Evolutionary conservation across 2,329 filamentous ascomycete species (phyloP), one percentile per base, ranked within the genome.

Genomic region (Dryadomyces quercivorus): DNA sequence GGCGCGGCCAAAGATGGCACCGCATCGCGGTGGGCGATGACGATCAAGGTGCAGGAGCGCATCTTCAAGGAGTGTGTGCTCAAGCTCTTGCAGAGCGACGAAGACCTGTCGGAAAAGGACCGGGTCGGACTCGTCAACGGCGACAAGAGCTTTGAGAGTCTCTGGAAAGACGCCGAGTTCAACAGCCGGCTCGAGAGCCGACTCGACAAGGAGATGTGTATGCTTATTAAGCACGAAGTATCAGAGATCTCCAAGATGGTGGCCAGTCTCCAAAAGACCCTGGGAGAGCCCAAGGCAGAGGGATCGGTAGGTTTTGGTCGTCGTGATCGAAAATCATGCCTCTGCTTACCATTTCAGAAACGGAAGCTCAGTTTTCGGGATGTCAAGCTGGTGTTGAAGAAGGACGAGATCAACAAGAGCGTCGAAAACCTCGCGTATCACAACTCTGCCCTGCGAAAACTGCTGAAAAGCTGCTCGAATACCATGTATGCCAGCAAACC

Each of bases 11-110:
- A 55, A 42, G 57, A 57, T 13, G 57, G 58, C 9, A 45, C 58
- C 1, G 53, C 53, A 8, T 16, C 22, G 4, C 52, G 53, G 15
- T 56, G 47, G 52, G 44, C 43, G 2, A 50, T 58, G 57, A 57
- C 46, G 15, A 59, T 59, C 51, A 52, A 54, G 26, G 58, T 58
- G 8, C 58, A 59, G 31, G 51, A 59, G 49, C 53, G 49, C 13
- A 59, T 59, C 8, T 58, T 59, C 53, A 58, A 59, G 40, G 57
- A 58, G n/a, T 46, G 50, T 15, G 55, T 58, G 21, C 38, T 56
- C 46, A 58, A 55, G 16, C 53, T 59, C 0, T 44, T 59, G 22
- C 56, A 57, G 22, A 55, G 56, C 2, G 56, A 59, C 20, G 58
- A 59, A 26, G 55, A 57, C 10, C 49, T 59, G 12, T 55, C 58